Percentiles rank a stretch among this genome's conserved stretches.
These are phyloP conservation scores for Podospora fimiseda DNA, from an alignment of 495 filamentous ascomycete species.

Conservation along the genomic window DNA sequence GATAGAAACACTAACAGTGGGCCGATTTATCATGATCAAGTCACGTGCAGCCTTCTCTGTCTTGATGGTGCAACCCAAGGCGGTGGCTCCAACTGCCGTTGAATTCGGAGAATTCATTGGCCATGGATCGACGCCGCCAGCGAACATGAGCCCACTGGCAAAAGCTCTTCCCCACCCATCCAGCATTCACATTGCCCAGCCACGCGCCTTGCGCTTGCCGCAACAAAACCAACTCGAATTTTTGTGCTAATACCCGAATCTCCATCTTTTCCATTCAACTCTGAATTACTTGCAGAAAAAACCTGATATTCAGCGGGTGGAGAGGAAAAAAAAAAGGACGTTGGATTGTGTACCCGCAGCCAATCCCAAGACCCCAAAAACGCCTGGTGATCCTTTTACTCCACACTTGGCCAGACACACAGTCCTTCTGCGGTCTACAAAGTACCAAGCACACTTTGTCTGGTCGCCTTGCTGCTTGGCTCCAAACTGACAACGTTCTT, in stretches of 20 bases:
- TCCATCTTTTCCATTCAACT: not conserved
- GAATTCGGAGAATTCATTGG: slow-evolving; percentile 30
- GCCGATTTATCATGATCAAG: not conserved
- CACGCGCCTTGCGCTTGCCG: slow-evolving; percentile 9
- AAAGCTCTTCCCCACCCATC: too few relatives aligned
- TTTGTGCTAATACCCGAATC: not conserved
- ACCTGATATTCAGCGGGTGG: not conserved
- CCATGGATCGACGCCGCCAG: slow-evolving; percentile 1
- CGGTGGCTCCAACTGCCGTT: slow-evolving; percentile 6
- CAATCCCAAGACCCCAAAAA: too few relatives aligned
- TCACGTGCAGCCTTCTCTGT: slow-evolving; percentile 6
- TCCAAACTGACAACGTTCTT: not conserved
- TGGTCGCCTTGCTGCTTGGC: not conserved
- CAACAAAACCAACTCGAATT: not conserved
- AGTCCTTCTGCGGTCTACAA: not conserved
- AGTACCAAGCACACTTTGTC: not conserved
- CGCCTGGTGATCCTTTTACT: not conserved
- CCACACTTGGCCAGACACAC: not conserved
- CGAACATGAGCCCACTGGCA: not conserved
- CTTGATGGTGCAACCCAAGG: not conserved
- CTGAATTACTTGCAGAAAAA: too few relatives aligned
- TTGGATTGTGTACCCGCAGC: too few relatives aligned
- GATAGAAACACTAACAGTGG: not conserved
- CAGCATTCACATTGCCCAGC: too few relatives aligned
- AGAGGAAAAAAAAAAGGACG: not conserved